Percentiles rank a stretch among this genome's conserved stretches.
Evolutionary conservation across 2,329 filamentous ascomycete genomes (phyloP).

Genomic region (Hymenoscyphus linearis): DNA sequence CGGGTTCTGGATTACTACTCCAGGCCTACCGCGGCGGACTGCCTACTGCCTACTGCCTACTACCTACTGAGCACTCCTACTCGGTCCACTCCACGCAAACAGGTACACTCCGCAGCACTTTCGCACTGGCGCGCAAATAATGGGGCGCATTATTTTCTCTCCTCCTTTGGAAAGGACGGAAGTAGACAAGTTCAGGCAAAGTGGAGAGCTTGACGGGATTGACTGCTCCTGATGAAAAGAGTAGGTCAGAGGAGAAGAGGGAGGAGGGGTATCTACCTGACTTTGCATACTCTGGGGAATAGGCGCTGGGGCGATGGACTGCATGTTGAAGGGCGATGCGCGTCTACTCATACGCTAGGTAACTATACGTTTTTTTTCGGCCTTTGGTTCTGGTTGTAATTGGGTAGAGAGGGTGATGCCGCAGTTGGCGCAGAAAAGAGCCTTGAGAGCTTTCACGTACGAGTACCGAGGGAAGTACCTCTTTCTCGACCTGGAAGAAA

Average conservation of each 20-base stretch:
- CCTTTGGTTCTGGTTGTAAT: too few relatives aligned
- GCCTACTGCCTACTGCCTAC: too few relatives aligned
- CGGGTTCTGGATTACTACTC: constrained; percentile 2
- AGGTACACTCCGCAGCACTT: neutral
- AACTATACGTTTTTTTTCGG: too few relatives aligned
- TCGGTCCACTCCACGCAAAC: neutral
- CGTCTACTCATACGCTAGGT: too few relatives aligned
- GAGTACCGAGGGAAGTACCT: neutral
- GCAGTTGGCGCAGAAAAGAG: neutral
- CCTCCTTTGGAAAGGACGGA: neutral
- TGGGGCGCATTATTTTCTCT: neutral
- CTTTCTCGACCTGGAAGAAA: neutral
- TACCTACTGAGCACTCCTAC: neutral
- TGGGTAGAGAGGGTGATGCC: too few relatives aligned
- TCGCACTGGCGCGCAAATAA: neutral
- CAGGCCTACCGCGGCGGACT: too few relatives aligned
- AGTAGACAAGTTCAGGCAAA: neutral
- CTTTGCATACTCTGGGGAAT: constrained; percentile 26
- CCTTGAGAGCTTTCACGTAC: neutral
- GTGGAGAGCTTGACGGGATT: neutral
- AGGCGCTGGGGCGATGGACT: constrained; percentile 31
- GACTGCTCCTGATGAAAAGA: neutral
- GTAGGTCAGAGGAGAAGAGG: constrained; percentile 1
- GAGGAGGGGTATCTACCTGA: constrained; percentile 22
- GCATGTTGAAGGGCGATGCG: constrained; percentile 19